Evolutionary conservation across 139 green algal species (phyloP).

Genomic region (Closterium sp.): DNA sequence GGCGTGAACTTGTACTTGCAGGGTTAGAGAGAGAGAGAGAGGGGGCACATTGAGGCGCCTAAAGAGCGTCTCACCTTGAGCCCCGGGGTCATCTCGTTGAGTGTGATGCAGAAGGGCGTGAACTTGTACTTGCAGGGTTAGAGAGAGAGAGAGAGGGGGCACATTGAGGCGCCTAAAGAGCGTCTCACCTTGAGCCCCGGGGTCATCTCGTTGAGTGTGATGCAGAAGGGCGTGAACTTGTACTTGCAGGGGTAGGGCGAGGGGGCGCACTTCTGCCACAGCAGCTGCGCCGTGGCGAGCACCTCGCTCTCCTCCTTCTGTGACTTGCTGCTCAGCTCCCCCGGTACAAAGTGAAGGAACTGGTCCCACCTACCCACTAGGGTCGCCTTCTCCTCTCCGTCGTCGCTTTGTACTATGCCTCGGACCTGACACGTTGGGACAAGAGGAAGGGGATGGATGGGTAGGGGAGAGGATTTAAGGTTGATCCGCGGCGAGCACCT

Average conservation of each 20-base stretch:
- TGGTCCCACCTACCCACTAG: constrained; percentile 69
- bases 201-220: constrained; percentile 82
- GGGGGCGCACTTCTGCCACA: constrained; percentile 63
- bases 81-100: constrained; percentile 80
- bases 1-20: neutral
- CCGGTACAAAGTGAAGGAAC: constrained; percentile 52
- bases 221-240: constrained; percentile 72
- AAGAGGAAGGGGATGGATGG: neutral
- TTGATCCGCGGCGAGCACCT: neutral
- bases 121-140: constrained; percentile 69
- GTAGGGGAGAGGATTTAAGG: neutral
- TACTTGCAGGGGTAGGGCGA: constrained; percentile 64
- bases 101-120: constrained; percentile 70
- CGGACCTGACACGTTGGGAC: constrained; percentile 6
- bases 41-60: no score
- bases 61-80: constrained; percentile 47
- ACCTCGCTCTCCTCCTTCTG: constrained; percentile 11
- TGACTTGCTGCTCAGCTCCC: constrained; percentile 26
- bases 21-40: no score
- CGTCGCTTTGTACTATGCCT: constrained; percentile 27
- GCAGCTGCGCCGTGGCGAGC: constrained; percentile 11
- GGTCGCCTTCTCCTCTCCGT: constrained; percentile 48
- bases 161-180: no score
- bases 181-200: constrained; percentile 53
- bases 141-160: no score